Evolutionary conservation across 495 filamentous ascomycete species (phyloP).

Genomic region (Margaritispora aquatica): DNA sequence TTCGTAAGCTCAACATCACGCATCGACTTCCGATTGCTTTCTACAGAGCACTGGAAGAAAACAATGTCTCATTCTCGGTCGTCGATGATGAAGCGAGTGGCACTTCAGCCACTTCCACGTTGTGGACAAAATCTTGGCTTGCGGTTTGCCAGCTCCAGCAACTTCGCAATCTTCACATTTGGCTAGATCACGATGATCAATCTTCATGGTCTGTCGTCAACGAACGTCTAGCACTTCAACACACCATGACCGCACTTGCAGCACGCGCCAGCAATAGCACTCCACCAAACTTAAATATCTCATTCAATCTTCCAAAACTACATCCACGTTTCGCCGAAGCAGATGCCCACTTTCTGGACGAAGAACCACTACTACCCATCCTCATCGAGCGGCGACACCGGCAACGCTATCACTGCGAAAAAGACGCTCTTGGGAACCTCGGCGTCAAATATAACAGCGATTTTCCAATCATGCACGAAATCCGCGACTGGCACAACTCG

Average conservation of each 20-base stretch:
- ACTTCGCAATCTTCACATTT: neutral
- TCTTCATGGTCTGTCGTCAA: neutral
- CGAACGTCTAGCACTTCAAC: neutral
- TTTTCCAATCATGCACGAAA: conserved; percentile 1
- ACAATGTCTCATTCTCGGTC: neutral
- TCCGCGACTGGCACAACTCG: no score
- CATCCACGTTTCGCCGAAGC: neutral
- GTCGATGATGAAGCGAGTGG: neutral
- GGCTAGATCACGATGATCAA: neutral
- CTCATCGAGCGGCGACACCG: neutral
- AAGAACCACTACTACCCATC: neutral
- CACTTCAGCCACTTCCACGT: neutral
- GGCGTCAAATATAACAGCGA: neutral
- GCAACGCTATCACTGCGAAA: neutral
- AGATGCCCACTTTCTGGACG: neutral
- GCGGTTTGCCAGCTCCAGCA: neutral
- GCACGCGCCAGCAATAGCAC: neutral
- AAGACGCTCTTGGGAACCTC: neutral
- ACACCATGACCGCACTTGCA: neutral
- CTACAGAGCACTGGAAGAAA: neutral
- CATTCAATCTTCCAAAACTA: neutral
- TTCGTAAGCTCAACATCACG: neutral
- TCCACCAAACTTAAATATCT: neutral
- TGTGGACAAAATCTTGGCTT: neutral
- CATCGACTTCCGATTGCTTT: neutral